Evolutionary conservation across 768 basidiomycete genomes (phyloP).

Genomic region (Macrocybe gigantea): DNA sequence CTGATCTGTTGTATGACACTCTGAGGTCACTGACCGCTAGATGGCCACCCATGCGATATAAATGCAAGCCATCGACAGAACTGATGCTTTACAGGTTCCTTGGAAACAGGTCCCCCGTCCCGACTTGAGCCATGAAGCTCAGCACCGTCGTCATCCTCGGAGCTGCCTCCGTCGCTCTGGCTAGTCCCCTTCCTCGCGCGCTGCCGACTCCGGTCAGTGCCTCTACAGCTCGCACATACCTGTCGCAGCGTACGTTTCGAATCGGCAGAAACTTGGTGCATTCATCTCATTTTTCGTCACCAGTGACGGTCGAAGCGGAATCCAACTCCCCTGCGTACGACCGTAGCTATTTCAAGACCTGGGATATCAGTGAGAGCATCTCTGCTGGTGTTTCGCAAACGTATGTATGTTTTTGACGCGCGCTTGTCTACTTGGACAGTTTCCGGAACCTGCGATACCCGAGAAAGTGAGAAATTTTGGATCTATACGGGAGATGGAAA

Average conservation of each 20-base stretch:
- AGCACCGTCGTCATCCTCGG: conserved; percentile 9
- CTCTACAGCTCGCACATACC: conserved; percentile 25
- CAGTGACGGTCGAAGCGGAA: conserved; percentile 27
- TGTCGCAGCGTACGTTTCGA: conserved; percentile 21
- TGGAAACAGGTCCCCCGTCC: too few relatives aligned
- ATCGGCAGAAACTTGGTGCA: not conserved
- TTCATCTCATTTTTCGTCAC: not conserved
- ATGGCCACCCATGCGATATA: too few relatives aligned
- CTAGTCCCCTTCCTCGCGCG: conserved; percentile 13
- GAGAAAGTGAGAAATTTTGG: conserved; percentile 35
- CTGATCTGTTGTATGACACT: too few relatives aligned
- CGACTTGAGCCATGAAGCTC: conserved; percentile 4
- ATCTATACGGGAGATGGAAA: not conserved
- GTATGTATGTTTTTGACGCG: not conserved
- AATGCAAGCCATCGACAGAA: too few relatives aligned
- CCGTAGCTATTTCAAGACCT: conserved; percentile 37
- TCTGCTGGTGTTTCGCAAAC: not conserved
- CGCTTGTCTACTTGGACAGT: conserved; percentile 20
- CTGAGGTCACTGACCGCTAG: too few relatives aligned
- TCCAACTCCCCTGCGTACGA: conserved; percentile 28
- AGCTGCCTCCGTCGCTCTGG: conserved; percentile 10
- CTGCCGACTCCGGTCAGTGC: conserved; percentile 6
- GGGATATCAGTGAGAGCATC: conserved; percentile 37
- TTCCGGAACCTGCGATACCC: conserved; percentile 44
- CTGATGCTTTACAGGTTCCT: too few relatives aligned